A percentile compares a stretch with the other conserved stretches of the same genome.
These are phyloP conservation scores for Fusarium sp. DNA, from an alignment of 2,329 filamentous ascomycete species.

Conservation along the genomic window DNA sequence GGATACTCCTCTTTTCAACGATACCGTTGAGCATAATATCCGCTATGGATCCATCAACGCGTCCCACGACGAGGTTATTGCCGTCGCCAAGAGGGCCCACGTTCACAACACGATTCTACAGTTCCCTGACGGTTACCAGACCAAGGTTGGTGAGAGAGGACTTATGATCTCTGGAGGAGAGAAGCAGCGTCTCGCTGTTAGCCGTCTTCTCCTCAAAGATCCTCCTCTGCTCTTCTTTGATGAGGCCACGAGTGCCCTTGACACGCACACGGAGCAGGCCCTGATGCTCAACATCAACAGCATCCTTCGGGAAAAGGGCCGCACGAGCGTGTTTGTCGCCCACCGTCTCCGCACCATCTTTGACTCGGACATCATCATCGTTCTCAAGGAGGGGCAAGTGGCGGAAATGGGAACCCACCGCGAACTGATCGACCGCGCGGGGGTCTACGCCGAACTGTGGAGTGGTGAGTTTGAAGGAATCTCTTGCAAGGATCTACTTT, in stretches of 20 bases:
- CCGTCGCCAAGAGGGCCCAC: conserved; percentile 80
- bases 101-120: conserved; percentile 81
- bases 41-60: conserved; percentile 87
- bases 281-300: conserved; percentile 92
- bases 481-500: neutral
- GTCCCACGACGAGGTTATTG: conserved; percentile 72
- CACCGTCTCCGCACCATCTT: conserved; percentile 93
- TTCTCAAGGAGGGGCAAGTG: conserved; percentile 83
- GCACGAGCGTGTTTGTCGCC: conserved; percentile 94
- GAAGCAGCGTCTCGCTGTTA: conserved; percentile 89
- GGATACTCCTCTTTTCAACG: conserved; percentile 96
- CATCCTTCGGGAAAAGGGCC: conserved; percentile 83
- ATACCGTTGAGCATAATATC: conserved; percentile 95
- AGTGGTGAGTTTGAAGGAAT: conserved; percentile 67
- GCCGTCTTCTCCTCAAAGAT: conserved; percentile 84
- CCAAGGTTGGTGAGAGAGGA: conserved; percentile 89
- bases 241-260: conserved; percentile 89
- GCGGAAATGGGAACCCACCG: conserved; percentile 89
- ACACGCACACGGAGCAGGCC: conserved; percentile 92
- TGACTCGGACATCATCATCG: conserved; percentile 91
- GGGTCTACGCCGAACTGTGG: conserved; percentile 90
- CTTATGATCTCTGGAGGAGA: conserved; percentile 98
- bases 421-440: conserved; percentile 77
- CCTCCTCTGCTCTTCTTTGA: conserved; percentile 93
- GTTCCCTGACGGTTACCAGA: conserved; percentile 89